phyloP scores from a whole-genome alignment of 495 filamentous ascomycete genomes.

The Diplogelasinospora grovesii region DNA sequence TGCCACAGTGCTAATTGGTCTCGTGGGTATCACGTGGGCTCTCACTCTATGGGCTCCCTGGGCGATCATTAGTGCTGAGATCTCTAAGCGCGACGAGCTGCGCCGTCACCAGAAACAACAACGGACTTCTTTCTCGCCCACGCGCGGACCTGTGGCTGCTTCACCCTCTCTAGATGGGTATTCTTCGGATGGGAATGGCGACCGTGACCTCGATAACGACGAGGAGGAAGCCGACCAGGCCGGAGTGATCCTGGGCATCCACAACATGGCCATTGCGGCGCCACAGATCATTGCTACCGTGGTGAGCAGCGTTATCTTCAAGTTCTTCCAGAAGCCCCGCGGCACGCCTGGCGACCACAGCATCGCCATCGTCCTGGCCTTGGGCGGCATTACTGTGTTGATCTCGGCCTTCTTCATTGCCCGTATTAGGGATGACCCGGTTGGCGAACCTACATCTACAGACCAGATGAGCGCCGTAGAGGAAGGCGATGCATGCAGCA shows the following conservation, averaged over 20 bases:
- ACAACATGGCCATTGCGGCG: slow-evolving; percentile 84
- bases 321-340: slow-evolving; percentile 70
- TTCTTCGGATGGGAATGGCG: slow-evolving; percentile 24
- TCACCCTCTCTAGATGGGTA: slow-evolving; percentile 26
- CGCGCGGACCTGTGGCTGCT: slow-evolving; percentile 10
- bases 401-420: slow-evolving; percentile 64
- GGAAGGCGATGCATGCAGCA: slow-evolving; percentile 28
- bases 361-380: slow-evolving; percentile 75
- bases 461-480: slow-evolving; percentile 32
- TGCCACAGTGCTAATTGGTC: slow-evolving; percentile 65
- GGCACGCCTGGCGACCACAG: slow-evolving; percentile 77
- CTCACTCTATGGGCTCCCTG: slow-evolving; percentile 88
- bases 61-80: slow-evolving; percentile 83
- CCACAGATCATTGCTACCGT: slow-evolving; percentile 86
- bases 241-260: slow-evolving; percentile 81
- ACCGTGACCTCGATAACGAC: slow-evolving; percentile 20
- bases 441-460: slow-evolving; percentile 18
- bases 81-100: slow-evolving; percentile 67
- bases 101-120: slow-evolving; percentile 45
- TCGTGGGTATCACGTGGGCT: slow-evolving; percentile 84
- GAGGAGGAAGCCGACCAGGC: slow-evolving; percentile 63
- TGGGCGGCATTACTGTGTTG: slow-evolving; percentile 71
- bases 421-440: slow-evolving; percentile 39
- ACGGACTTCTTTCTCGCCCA: slow-evolving; percentile 15
- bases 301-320: slow-evolving; percentile 73